Conservation (phyloP, 139 green algal species). For the Chloropicon primus region DNA sequence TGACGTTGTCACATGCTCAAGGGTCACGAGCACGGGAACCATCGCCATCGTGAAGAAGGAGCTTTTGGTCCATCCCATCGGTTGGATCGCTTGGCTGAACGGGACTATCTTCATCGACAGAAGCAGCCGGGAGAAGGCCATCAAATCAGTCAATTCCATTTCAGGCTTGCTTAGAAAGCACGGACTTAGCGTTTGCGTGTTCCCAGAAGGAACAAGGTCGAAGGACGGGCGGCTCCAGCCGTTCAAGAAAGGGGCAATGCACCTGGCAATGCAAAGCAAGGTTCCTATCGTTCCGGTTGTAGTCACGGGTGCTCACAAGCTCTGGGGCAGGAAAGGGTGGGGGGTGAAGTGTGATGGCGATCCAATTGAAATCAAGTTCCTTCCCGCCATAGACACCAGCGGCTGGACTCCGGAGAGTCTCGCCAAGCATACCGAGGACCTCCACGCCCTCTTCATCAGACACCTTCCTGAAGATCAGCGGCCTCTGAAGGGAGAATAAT, state of each 20-base stretch:
- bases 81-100: not conserved
- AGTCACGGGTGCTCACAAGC: not conserved
- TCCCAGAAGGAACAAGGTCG: not conserved
- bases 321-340: not conserved
- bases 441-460: not conserved
- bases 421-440: not conserved
- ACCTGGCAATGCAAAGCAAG: not conserved
- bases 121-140: not conserved
- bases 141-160: not conserved
- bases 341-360: not conserved
- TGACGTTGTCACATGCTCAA: not conserved
- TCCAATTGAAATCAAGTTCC: not conserved
- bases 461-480: not conserved
- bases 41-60: not conserved
- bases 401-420: not conserved
- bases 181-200: not conserved
- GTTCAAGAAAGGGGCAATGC: not conserved
- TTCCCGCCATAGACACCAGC: not conserved
- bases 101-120: not conserved
- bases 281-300: not conserved
- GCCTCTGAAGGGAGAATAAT: not conserved
- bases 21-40: not conserved
- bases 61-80: not conserved
- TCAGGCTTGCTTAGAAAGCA: not conserved
- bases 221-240: not conserved